Base-by-base conservation (phyloP, 352 stramenopile genomes). In the Globisporangium parvum region DNA sequence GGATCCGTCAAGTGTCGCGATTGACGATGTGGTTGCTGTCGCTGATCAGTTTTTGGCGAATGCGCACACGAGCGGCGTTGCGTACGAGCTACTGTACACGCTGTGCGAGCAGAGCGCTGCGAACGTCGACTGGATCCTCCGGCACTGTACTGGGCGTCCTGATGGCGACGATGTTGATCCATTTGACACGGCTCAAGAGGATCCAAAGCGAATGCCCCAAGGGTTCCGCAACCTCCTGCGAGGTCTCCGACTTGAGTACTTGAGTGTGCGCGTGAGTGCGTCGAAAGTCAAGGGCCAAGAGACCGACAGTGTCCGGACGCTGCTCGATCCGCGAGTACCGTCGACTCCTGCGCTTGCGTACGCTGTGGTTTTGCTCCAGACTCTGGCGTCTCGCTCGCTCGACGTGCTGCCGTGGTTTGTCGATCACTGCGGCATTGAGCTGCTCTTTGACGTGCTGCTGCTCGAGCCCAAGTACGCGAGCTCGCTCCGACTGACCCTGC, bases 241-340 rank as follows among this genome's bases (percentile, higher is more conserved):
- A 5, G 51, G 45, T 20, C 37, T 55, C 6, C 33, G 15, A 15
- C 39, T 64, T 4, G 58, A 59, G 21, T 35, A 64, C 31, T 15
- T 64, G 23, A 9, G 18, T 8, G 28, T 64, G 18, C 47, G 23
- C 6, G 24, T 59, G 14, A 45, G 45, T 3, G 40, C 57, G 17
- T 37, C 44, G 18, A 64, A 44, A n/a, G 46, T 42, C 23, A 54
- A 39, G 21, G 44, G 44, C 2, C 42, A 64, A 20, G 51, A 64
- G 10, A 50, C 51, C 1, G 51, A 58, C 21, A 50, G 20, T n/a
- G 51, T 26, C 2, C 24, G 58, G 24, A 47, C 45, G 12, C 57
- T 59, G 45, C 26, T 64, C 4, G 58, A 64, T 47, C 51, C 58
- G 20, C 58, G 52, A 14, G 35, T 15, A 12, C 58, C 58, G 6